Evolutionary conservation across 257 asterid genomes (phyloP).

Genomic region (Fraxinus pennsylvanica): DNA sequence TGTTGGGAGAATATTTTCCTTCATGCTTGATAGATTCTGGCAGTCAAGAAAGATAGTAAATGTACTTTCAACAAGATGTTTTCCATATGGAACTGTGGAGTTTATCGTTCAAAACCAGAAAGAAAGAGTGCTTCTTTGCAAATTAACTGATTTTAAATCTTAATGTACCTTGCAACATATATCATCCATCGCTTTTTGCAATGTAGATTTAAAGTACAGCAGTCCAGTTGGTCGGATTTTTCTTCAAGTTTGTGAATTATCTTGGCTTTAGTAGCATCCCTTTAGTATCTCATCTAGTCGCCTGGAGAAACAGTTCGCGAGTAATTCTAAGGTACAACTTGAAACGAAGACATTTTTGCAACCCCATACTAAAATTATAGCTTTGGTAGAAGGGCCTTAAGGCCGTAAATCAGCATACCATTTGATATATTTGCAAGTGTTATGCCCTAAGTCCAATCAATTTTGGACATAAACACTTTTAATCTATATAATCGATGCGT

Average conservation of each 20-base stretch:
- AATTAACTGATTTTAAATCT: not conserved
- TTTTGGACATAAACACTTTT: too few species aligned
- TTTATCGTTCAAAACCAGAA: conserved; percentile 37
- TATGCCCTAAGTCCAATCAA: too few species aligned
- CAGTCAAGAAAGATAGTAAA: conserved; percentile 63
- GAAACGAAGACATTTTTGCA: conserved; percentile 29
- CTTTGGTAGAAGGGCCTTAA: conserved; percentile 82
- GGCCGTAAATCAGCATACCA: conserved; percentile 85
- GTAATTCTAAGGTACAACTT: conserved; percentile 27
- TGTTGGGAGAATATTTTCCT: not conserved
- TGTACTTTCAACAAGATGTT: conserved; percentile 56
- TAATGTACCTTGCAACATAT: not conserved
- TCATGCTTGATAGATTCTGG: conserved; percentile 80
- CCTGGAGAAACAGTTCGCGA: conserved; percentile 38
- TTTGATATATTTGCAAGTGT: conserved; percentile 31
- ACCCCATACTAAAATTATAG: conserved; percentile 41
- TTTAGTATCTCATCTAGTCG: conserved; percentile 78
- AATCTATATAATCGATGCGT: too few species aligned
- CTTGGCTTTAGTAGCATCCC: conserved; percentile 81
- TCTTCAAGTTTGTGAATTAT: conserved; percentile 62
- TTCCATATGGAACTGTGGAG: conserved; percentile 75
- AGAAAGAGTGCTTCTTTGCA: conserved; percentile 34
- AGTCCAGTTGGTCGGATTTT: conserved; percentile 73
- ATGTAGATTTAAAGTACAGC: conserved; percentile 61
- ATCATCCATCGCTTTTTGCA: conserved; percentile 2